Evolutionary conservation across 2,329 filamentous ascomycete genomes (phyloP).

Genomic region (Trichoderma sp.): DNA sequence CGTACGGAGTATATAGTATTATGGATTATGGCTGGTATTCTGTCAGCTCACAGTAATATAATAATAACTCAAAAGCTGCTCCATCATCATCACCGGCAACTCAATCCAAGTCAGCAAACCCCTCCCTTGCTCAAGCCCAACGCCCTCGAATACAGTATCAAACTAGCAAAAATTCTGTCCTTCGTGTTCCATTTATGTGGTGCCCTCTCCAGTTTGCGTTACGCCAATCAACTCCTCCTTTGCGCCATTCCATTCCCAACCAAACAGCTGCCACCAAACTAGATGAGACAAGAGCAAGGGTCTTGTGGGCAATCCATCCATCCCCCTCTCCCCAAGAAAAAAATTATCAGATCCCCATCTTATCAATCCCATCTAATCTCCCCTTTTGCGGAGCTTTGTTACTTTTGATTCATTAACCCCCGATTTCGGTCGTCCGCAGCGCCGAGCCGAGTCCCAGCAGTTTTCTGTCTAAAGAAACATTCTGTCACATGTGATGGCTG

Average conservation of each 20-base stretch:
- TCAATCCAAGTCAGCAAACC: too few species aligned
- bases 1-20: neutral
- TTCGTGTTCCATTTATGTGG: neutral
- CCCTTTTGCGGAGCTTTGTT: slow-evolving; percentile 12
- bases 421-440: neutral
- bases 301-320: neutral
- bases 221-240: neutral
- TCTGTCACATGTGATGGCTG: neutral
- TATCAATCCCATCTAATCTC: slow-evolving; percentile 22
- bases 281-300: neutral
- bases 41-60: neutral
- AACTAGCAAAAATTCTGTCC: neutral
- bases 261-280: neutral
- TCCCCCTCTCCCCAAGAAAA: neutral
- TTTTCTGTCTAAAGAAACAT: neutral
- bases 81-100: too few species aligned
- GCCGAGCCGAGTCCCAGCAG: neutral
- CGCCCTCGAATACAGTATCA: neutral
- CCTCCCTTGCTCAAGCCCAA: neutral
- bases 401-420: neutral
- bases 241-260: slow-evolving; percentile 1
- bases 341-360: slow-evolving; percentile 20
- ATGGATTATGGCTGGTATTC: neutral
- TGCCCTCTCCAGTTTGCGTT: neutral
- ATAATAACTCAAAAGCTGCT: too few species aligned